These are phyloP conservation scores for Meyerozyma athensensis DNA, from an alignment of 1,139 yeast species.

Conservation along the genomic window DNA sequence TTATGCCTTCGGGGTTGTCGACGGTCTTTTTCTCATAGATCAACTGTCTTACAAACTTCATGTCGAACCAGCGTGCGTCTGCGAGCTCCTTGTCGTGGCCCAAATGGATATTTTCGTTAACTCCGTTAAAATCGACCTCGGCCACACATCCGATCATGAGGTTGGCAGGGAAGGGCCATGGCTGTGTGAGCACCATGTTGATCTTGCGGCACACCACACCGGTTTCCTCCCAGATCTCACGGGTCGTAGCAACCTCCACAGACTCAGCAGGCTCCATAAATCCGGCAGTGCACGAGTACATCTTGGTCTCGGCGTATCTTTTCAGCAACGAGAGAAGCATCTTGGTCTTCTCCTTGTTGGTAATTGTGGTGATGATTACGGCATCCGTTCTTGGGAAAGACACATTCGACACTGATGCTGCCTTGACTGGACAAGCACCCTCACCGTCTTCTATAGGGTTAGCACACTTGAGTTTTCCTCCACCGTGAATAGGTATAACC, in stretches of 20 bases:
- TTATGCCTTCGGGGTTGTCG: constrained; percentile 36
- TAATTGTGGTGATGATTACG: constrained; percentile 75
- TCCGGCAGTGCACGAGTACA: constrained; percentile 89
- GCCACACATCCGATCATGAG: constrained; percentile 92
- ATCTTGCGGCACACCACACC: constrained; percentile 69
- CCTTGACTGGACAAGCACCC: constrained; percentile 49
- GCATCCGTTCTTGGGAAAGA: constrained; percentile 92
- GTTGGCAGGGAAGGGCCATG: constrained; percentile 96
- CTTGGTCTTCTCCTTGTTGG: constrained; percentile 56
- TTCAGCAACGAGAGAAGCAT: constrained; percentile 69
- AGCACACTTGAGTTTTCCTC: constrained; percentile 70
- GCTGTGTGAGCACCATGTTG: constrained; percentile 66
- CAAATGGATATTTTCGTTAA: constrained; percentile 56
- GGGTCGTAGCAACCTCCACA: constrained; percentile 77
- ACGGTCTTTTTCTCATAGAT: constrained; percentile 26
- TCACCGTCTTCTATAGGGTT: constrained; percentile 22
- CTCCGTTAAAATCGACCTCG: constrained; percentile 58
- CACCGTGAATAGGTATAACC: constrained; percentile 72
- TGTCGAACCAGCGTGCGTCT: constrained; percentile 82
- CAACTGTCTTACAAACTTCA: constrained; percentile 44
- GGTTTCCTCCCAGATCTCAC: constrained; percentile 95
- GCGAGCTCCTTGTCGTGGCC: constrained; percentile 81
- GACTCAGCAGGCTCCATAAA: constrained; percentile 95
- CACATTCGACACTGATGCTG: constrained; percentile 51
- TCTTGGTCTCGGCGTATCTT: constrained; percentile 43